These are phyloP conservation scores for Puccinia horiana DNA, from an alignment of 1,284 basidiomycete species.

Conservation along the genomic window DNA sequence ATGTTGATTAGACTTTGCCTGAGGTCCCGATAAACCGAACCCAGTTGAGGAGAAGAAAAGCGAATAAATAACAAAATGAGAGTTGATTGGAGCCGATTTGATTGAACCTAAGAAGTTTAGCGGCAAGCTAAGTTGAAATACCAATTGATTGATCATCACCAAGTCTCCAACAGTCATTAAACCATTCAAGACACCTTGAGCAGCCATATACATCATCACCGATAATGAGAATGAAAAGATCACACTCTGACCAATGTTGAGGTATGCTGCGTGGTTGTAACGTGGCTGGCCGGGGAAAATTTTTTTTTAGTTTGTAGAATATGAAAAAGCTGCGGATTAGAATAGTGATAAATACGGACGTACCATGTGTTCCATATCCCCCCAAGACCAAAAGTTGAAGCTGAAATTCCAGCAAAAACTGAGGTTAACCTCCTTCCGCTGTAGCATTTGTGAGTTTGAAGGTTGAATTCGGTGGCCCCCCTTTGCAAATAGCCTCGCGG, in stretches of 20 bases:
- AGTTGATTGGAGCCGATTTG: constrained; percentile 17
- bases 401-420: too few species aligned
- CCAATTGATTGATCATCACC: constrained; percentile 49
- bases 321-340: too few species aligned
- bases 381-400: too few species aligned
- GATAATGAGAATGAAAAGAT: constrained; percentile 46
- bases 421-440: too few species aligned
- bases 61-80: neutral
- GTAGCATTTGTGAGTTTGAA: too few species aligned
- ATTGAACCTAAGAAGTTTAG: constrained; percentile 29
- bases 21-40: constrained; percentile 49
- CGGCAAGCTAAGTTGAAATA: constrained; percentile 50
- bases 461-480: too few species aligned
- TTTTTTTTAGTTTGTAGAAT: too few species aligned
- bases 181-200: constrained; percentile 45
- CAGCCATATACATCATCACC: constrained; percentile 50
- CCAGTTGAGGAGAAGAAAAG: neutral
- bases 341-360: too few species aligned
- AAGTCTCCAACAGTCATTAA: constrained; percentile 48
- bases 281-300: too few species aligned
- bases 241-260: constrained; percentile 46
- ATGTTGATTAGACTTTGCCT: constrained; percentile 49
- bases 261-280: too few species aligned
- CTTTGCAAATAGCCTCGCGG: too few species aligned
- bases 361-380: too few species aligned